These are phyloP conservation scores for Wallacemonas sp. DNA, from an alignment of 208 protist genomes.

Conservation along the genomic window DNA sequence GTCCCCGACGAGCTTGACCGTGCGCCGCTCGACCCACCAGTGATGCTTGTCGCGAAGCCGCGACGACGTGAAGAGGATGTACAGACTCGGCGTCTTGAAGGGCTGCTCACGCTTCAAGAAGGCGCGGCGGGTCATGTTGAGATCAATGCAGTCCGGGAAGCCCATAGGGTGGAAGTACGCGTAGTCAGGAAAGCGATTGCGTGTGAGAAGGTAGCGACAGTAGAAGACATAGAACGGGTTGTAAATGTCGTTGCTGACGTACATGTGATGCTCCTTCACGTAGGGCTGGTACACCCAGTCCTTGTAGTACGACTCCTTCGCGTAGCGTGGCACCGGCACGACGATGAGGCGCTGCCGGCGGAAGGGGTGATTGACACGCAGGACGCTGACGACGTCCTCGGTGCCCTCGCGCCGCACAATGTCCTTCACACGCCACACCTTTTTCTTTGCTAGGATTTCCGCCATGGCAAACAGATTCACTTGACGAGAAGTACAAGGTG, in stretches of 20 bases:
- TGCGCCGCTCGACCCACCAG: conserved; percentile 57
- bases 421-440: conserved; percentile 77
- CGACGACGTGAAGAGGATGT: conserved; percentile 62
- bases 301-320: conserved; percentile 66
- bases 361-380: conserved; percentile 79
- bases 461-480: conserved; percentile 36
- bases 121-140: conserved; percentile 67
- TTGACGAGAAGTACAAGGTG: too few relatives aligned
- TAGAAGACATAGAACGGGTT: conserved; percentile 79
- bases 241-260: conserved; percentile 86
- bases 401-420: conserved; percentile 55
- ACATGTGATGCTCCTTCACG: conserved; percentile 83
- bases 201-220: conserved; percentile 52
- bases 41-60: conserved; percentile 62
- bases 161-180: conserved; percentile 86
- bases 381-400: conserved; percentile 59
- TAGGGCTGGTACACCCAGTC: conserved; percentile 90
- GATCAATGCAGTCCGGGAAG: conserved; percentile 77
- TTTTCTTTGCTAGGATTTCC: conserved; percentile 40
- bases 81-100: conserved; percentile 63
- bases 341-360: conserved; percentile 76
- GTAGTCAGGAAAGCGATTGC: conserved; percentile 60
- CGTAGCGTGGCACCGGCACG: conserved; percentile 65
- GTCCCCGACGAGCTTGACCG: conserved; percentile 67
- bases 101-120: conserved; percentile 80